phyloP scores from a whole-genome alignment of 2,329 filamentous ascomycete genomes.

The Ceratocystis huliohia region DNA sequence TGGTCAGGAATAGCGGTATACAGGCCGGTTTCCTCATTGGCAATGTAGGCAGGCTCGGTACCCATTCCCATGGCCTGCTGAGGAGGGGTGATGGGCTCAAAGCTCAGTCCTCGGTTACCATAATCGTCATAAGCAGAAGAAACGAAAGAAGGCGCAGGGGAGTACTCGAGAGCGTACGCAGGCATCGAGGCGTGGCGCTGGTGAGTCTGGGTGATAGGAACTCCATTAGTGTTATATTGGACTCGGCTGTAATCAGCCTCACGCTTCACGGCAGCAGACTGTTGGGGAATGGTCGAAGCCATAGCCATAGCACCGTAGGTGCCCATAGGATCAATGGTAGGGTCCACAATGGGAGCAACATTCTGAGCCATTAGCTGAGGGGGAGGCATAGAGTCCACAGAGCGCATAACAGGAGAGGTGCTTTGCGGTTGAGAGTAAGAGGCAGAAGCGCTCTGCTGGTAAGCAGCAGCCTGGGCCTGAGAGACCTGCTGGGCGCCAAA shows the following conservation, averaged over 20 bases:
- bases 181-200: slow-evolving; percentile 98
- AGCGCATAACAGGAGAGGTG: slow-evolving; percentile 77
- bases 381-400: slow-evolving; percentile 87
- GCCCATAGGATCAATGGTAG: slow-evolving; percentile 58
- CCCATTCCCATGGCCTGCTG: slow-evolving; percentile 74
- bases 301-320: slow-evolving; percentile 58
- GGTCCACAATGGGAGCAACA: slow-evolving; percentile 44
- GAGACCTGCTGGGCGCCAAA: slow-evolving; percentile 64
- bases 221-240: slow-evolving; percentile 85
- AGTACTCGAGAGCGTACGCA: slow-evolving; percentile 88
- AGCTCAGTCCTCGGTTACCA: slow-evolving; percentile 89
- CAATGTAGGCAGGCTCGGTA: slow-evolving; percentile 88
- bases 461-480: slow-evolving; percentile 27
- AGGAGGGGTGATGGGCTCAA: slow-evolving; percentile 90
- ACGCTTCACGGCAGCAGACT: slow-evolving; percentile 57
- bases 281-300: slow-evolving; percentile 55
- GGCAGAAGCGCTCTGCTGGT: slow-evolving; percentile 9
- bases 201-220: slow-evolving; percentile 69
- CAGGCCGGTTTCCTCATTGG: slow-evolving; percentile 91
- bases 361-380: slow-evolving; percentile 61
- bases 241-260: slow-evolving; percentile 72
- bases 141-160: slow-evolving; percentile 90
- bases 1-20: slow-evolving; percentile 93
- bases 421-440: slow-evolving; percentile 62
- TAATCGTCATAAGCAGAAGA: slow-evolving; percentile 99